phyloP scores from a whole-genome alignment of 768 basidiomycete species.

The Russula dissimulans region DNA sequence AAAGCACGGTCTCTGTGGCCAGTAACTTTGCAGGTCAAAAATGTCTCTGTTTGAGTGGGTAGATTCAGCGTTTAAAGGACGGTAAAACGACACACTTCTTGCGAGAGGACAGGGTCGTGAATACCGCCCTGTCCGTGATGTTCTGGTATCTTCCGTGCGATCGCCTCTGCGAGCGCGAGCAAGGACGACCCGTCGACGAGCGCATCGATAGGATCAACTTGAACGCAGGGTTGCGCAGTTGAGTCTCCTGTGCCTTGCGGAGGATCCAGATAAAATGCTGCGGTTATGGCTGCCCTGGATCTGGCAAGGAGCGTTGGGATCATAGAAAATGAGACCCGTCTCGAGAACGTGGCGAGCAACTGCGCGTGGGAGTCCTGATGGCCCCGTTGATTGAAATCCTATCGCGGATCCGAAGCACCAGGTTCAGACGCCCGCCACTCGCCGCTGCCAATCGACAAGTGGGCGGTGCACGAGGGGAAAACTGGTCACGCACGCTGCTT shows the following conservation, averaged over 20 bases:
- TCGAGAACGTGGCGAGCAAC: background rate
- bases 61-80: background rate
- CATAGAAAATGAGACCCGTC: background rate
- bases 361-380: slow-evolving; percentile 5
- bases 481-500: background rate
- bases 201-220: background rate
- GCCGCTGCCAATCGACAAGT: too few relatives aligned
- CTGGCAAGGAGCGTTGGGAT: background rate
- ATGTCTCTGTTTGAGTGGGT: background rate
- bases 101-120: background rate
- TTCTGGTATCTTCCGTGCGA: background rate
- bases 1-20: slow-evolving; percentile 1
- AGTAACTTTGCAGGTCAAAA: background rate
- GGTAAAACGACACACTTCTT: slow-evolving; percentile 4
- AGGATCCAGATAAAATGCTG: background rate
- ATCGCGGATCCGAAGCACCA: background rate
- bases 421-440: background rate
- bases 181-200: background rate
- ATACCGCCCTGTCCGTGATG: background rate
- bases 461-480: too few relatives aligned
- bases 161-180: background rate
- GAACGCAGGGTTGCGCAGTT: background rate
- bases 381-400: background rate
- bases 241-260: background rate
- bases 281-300: background rate